Base-by-base conservation (phyloP, 805 yeast genomes). In the Starmerella scarabaei region DNA sequence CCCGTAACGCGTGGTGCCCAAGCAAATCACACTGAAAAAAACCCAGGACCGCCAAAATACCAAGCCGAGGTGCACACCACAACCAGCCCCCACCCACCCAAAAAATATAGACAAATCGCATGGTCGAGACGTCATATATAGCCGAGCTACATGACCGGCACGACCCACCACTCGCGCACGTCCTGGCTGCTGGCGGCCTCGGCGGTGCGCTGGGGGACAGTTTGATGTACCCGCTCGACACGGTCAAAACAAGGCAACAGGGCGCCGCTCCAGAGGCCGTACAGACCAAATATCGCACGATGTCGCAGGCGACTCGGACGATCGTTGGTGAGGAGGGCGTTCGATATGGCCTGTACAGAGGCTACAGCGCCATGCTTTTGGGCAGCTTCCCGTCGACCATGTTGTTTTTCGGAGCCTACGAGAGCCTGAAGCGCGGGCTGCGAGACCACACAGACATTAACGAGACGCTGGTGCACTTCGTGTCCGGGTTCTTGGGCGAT, bases 181-280 rank as follows among this genome's bases (percentile, higher is more conserved):
- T 59, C 21, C 41, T 84, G 67, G 40, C 85, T 30, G 94, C 96
- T 0, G 98, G 98, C 31, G 96, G 94, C 0, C 61, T 88, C 36
- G 98, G 98, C 6, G 98, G 97, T 1, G 77, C 82, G 40, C 72
- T 86, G 29, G 97, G 96, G 12, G 98, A 88, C 54, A 71, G 91
- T 1, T 63, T 74, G 23, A 91, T 91, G 96, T 96, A 91, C 60
- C 86, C 97, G 0, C 62, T 91, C 27, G 99, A 91, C 56, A 91
- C 98, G 0, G 94, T 91, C 24, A 91, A 91, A 58, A 91, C 98
- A 2, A 68, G 98, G 47, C 98, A 91, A 58, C 99, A 91, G 57
- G 97, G 94, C n/a, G 81, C 93, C 3, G 77, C 81, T 18, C 65
- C 68, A 48, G 69, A 69, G 17, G 48, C 64, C 5, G 48, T 48